These are phyloP conservation scores for Draba incana DNA, from an alignment of 345 rosid species.

Conservation along the genomic window DNA sequence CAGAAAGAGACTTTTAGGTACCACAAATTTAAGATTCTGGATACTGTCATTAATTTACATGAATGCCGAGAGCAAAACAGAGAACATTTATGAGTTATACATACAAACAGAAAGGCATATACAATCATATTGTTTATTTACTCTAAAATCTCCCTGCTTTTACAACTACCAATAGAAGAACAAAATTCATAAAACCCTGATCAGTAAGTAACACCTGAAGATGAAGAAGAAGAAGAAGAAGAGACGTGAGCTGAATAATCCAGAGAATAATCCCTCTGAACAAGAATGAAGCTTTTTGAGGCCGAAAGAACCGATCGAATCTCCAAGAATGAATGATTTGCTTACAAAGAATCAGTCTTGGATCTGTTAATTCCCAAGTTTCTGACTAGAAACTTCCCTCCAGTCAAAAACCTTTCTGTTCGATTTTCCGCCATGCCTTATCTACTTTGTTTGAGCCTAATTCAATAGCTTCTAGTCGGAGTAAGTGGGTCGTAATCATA, in stretches of 20 bases:
- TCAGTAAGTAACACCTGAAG: slow-evolving; percentile 36
- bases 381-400: slow-evolving; percentile 31
- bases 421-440: not conserved
- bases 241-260: slow-evolving; percentile 8
- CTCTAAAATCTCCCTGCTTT: slow-evolving; percentile 35
- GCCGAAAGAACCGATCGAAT: slow-evolving; percentile 16
- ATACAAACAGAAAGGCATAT: slow-evolving; percentile 27
- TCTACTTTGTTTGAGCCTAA: slow-evolving; percentile 21
- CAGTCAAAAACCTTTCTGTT: slow-evolving; percentile 32
- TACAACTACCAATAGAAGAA: slow-evolving; percentile 33
- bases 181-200: slow-evolving; percentile 40
- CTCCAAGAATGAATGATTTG: slow-evolving; percentile 32
- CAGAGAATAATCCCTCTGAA: slow-evolving; percentile 25
- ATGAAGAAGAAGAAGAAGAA: slow-evolving; percentile 30
- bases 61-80: slow-evolving; percentile 22
- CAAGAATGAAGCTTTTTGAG: slow-evolving; percentile 32
- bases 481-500: slow-evolving; percentile 90
- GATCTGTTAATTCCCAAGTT: slow-evolving; percentile 24
- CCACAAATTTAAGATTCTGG: not conserved
- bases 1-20: not conserved
- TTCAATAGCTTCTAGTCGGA: slow-evolving; percentile 85
- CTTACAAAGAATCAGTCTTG: slow-evolving; percentile 31
- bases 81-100: slow-evolving; percentile 21
- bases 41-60: slow-evolving; percentile 38
- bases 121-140: slow-evolving; percentile 35